Evolutionary conservation across 495 filamentous ascomycete species (phyloP).

Genomic region (Melanomma pulvis-pyrius): DNA sequence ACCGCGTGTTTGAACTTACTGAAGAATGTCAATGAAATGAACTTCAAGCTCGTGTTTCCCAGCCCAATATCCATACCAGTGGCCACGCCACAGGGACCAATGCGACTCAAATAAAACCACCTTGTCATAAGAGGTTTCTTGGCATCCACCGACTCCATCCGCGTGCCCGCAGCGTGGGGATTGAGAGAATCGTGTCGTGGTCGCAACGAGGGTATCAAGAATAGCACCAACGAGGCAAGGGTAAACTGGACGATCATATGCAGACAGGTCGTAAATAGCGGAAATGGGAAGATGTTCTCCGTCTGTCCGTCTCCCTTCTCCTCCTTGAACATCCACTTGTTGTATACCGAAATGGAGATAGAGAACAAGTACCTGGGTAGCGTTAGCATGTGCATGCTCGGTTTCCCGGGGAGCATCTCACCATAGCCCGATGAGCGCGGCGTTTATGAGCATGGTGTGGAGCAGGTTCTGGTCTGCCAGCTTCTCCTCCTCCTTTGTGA

Average conservation of each 20-base stretch:
- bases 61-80: constrained; percentile 96
- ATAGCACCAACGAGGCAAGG: constrained; percentile 78
- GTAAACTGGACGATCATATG: constrained; percentile 97
- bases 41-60: constrained; percentile 93
- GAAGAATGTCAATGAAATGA: constrained; percentile 95
- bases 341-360: constrained; percentile 94
- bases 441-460: constrained; percentile 70
- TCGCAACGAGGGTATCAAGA: constrained; percentile 79
- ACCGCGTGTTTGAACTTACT: constrained; percentile 59
- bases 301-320: constrained; percentile 52
- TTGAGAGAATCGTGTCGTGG: constrained; percentile 59
- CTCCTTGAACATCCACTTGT: constrained; percentile 99
- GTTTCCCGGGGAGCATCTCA: constrained; percentile 40
- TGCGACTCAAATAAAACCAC: constrained; percentile 87
- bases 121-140: constrained; percentile 83
- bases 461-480: constrained; percentile 72
- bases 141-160: constrained; percentile 50
- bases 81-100: constrained; percentile 89
- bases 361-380: constrained; percentile 73
- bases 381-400: constrained; percentile 8
- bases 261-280: constrained; percentile 90
- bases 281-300: constrained; percentile 75
- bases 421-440: constrained; percentile 80
- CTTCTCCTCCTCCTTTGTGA: constrained; percentile 65
- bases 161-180: constrained; percentile 48